Evolutionary conservation across 2,329 filamentous ascomycete species (phyloP).

Genomic region (Cryphonectria radicalis): DNA sequence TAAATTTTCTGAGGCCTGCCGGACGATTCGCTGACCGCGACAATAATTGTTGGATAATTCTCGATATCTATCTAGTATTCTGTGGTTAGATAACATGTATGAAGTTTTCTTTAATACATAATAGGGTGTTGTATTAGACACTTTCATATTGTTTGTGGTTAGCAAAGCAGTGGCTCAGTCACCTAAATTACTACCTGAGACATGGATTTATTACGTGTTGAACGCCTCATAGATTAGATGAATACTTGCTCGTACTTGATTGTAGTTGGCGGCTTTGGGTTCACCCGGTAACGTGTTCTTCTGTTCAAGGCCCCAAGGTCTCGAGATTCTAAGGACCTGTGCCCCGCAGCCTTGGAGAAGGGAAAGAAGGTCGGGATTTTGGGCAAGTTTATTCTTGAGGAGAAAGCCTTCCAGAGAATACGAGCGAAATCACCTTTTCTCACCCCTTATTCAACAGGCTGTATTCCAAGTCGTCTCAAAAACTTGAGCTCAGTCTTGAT

Average conservation of each 20-base stretch:
- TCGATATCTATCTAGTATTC: not conserved
- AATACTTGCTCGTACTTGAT: too few relatives aligned
- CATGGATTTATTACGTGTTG: not conserved
- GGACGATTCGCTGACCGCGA: not conserved
- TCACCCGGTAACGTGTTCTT: too few relatives aligned
- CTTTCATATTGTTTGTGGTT: not conserved
- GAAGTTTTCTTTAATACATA: not conserved
- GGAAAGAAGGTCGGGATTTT: not conserved
- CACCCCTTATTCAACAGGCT: not conserved
- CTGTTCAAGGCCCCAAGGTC: too few relatives aligned
- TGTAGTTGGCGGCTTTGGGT: too few relatives aligned
- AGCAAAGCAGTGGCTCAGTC: not conserved
- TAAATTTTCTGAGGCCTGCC: not conserved
- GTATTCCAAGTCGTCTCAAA: not conserved
- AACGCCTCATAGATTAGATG: not conserved
- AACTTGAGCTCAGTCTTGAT: too few relatives aligned
- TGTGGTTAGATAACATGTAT: not conserved
- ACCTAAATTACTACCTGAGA: too few relatives aligned
- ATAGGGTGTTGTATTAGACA: not conserved
- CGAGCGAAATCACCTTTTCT: too few relatives aligned
- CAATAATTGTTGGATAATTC: not conserved
- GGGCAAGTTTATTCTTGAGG: not conserved
- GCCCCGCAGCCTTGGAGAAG: too few relatives aligned
- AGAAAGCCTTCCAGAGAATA: too few relatives aligned
- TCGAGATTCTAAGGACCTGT: too few relatives aligned